Conservation (phyloP, 2,329 filamentous ascomycete genomes). For the Clarireedia hainanense region DNA sequence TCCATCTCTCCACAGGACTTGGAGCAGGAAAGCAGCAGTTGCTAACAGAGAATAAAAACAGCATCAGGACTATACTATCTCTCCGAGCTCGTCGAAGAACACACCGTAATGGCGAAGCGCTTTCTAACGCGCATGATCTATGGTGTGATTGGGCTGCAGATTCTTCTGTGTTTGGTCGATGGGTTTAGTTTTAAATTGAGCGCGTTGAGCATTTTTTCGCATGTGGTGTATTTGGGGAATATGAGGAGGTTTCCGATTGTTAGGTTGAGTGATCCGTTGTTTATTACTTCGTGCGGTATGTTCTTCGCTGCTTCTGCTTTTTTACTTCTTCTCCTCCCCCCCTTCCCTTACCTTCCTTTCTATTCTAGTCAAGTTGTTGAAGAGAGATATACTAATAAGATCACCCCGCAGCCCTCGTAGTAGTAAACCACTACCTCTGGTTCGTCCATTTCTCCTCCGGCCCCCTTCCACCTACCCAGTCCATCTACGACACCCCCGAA, state of each 20-base stretch:
- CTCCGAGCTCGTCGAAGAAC: slow-evolving; percentile 95
- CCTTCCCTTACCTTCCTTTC: neutral
- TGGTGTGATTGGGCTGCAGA: slow-evolving; percentile 64
- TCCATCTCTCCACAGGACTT: neutral
- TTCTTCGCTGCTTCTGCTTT: neutral
- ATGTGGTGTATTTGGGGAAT: slow-evolving; percentile 83
- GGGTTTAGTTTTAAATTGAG: slow-evolving; percentile 74
- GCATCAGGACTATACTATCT: slow-evolving; percentile 98
- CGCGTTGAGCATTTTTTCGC: slow-evolving; percentile 67
- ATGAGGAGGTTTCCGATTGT: slow-evolving; percentile 69
- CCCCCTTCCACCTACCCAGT: slow-evolving; percentile 50
- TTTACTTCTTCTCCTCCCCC: no score
- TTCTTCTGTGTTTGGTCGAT: slow-evolving; percentile 71
- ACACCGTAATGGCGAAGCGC: slow-evolving; percentile 85
- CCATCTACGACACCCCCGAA: slow-evolving; percentile 53
- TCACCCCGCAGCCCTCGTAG: slow-evolving; percentile 57
- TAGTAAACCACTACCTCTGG: slow-evolving; percentile 91
- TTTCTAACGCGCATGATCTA: slow-evolving; percentile 84
- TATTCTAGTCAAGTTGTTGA: no score
- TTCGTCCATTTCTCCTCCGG: slow-evolving; percentile 80
- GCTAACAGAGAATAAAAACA: slow-evolving; percentile 28
- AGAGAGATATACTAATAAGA: slow-evolving; percentile 12
- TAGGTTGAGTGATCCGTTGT: slow-evolving; percentile 78
- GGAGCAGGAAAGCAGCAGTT: neutral
- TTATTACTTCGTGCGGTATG: slow-evolving; percentile 74